Percentiles rank a stretch among this genome's conserved stretches.
These are phyloP conservation scores for Phytophthora pisi DNA, from an alignment of 352 stramenopile species.

Conservation along the genomic window DNA sequence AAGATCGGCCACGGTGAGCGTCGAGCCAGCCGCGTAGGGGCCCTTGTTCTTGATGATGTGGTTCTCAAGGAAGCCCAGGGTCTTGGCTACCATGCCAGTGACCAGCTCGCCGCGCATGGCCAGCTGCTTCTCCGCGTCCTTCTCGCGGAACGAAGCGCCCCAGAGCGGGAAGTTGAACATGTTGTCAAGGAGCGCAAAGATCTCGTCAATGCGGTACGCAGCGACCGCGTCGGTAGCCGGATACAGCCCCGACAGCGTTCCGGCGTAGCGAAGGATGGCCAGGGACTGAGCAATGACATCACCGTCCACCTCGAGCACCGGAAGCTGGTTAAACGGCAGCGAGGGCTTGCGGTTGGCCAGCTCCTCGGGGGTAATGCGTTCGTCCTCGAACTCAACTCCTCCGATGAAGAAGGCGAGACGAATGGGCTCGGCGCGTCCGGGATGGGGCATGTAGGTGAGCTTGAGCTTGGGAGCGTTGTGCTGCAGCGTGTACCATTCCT, in stretches of 20 bases:
- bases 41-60: conserved; percentile 50
- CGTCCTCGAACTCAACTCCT: conserved; percentile 60
- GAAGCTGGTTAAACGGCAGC: conserved; percentile 56
- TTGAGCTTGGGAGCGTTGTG: conserved; percentile 42
- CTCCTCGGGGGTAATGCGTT: conserved; percentile 46
- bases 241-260: conserved; percentile 59
- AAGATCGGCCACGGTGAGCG: conserved; percentile 58
- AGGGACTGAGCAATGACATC: conserved; percentile 57
- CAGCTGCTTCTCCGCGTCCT: conserved; percentile 42
- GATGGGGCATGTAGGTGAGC: conserved; percentile 62
- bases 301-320: conserved; percentile 53
- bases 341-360: conserved; percentile 44
- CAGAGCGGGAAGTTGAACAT: conserved; percentile 41
- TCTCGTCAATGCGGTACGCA: conserved; percentile 53
- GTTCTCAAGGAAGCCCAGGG: conserved; percentile 49
- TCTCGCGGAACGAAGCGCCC: conserved; percentile 30
- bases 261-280: conserved; percentile 68
- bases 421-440: conserved; percentile 52
- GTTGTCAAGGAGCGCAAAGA: conserved; percentile 49
- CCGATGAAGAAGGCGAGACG: conserved; percentile 57
- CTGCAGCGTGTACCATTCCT: conserved; percentile 43
- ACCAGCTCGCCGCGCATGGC: conserved; percentile 47
- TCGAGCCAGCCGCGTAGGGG: conserved; percentile 38
- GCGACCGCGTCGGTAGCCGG: conserved; percentile 39
- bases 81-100: conserved; percentile 42